Evolutionary conservation across 208 protist genomes (phyloP), one percentile per base, ranked within the genome.

Genomic region (Leishmania gerbilli): DNA sequence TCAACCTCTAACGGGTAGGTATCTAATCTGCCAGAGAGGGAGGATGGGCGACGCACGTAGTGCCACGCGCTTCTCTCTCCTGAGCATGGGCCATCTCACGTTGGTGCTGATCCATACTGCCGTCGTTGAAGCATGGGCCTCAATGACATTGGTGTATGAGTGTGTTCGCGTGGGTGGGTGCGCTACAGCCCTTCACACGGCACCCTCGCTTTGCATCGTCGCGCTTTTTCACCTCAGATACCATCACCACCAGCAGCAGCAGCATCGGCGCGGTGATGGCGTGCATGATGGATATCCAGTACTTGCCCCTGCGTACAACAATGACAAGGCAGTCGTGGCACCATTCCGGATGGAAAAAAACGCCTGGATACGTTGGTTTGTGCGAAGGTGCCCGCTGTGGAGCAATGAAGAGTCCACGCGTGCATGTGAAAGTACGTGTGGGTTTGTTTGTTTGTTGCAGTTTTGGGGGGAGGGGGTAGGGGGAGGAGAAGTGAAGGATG

Each of bases 251-350:
- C 37, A 42, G 2, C 40, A 40, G 37, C 37, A 42, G 40, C 69
- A 89, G 71, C 31, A 87, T 40, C 42, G 84, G 34, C 21, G 83
- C 51, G 3, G 86, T 87, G 74, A 85, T 62, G 53, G 60, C 47
- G 67, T 87, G 83, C 79, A 87, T 84, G 75, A 89, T 86, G 3
- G 62, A 71, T 13, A 81, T 79, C 79, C 85, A 80, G 15, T 76
- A 74, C 62, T 64, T 82, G 24, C 68, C 55, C 71, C 79, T 81
- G 3, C 2, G 60, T 7, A 53, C 6, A 13, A 58, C 0, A 2
- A 58, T 15, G 34, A 17, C 45, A 49, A 51, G n/a, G 21, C 71
- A 24, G n/a, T 17, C 3, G n/a, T 40, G 34, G 13, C 71, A 34
- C 67, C 17, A 47, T 49, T 71, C 67, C 17, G 5, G 24, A 6